phyloP scores from a whole-genome alignment of 257 asterid genomes.

The Avicennia marina region DNA sequence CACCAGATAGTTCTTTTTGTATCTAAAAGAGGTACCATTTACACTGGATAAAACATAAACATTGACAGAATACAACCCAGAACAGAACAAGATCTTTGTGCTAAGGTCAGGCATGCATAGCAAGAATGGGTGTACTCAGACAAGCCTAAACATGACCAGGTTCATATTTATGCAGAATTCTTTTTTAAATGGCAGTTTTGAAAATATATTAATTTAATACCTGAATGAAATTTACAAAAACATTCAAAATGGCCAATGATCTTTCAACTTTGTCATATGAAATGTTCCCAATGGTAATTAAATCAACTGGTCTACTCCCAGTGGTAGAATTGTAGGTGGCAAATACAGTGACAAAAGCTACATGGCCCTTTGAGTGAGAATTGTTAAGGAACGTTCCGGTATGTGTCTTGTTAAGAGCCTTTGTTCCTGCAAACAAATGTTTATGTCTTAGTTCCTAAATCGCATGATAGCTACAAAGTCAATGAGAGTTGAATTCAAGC shows the following conservation, averaged over 20 bases:
- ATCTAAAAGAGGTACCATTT: neutral
- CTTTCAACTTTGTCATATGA: constrained; percentile 76
- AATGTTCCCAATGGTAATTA: constrained; percentile 65
- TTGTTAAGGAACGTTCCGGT: constrained; percentile 19
- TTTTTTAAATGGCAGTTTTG: neutral
- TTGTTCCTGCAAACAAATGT: constrained; percentile 44
- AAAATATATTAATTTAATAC: constrained; percentile 27
- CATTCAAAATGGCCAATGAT: constrained; percentile 72
- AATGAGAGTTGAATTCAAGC: neutral
- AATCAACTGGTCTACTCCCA: constrained; percentile 42
- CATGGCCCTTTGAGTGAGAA: constrained; percentile 29
- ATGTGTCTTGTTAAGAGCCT: constrained; percentile 64
- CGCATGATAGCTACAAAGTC: neutral
- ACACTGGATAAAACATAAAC: neutral
- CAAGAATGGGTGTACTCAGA: neutral
- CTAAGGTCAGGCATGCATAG: neutral
- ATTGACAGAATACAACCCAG: neutral
- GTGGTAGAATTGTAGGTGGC: constrained; percentile 52
- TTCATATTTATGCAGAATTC: neutral
- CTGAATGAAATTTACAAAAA: constrained; percentile 82
- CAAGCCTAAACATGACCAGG: neutral
- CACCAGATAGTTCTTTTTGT: neutral
- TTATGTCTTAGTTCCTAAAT: constrained; percentile 3
- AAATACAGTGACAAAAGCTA: constrained; percentile 74
- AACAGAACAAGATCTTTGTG: neutral